These are phyloP conservation scores for Curvularia eragrostidis DNA, from an alignment of 2,329 filamentous ascomycete genomes.

Conservation along the genomic window DNA sequence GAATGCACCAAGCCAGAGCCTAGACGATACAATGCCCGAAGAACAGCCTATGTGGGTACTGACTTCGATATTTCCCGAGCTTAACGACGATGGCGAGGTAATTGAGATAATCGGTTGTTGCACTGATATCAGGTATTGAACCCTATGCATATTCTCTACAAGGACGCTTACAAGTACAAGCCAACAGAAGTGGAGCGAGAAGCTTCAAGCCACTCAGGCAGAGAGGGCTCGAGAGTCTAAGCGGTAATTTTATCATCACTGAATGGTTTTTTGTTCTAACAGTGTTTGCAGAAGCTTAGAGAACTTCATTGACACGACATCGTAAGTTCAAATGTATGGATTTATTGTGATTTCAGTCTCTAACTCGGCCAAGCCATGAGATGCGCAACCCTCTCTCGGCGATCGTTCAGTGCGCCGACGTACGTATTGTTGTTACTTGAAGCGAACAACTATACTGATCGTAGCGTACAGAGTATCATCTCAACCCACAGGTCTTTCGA, in stretches of 20 bases:
- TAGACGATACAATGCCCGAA: slow-evolving; percentile 18
- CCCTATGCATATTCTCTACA: not conserved
- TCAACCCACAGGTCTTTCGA: slow-evolving; percentile 17
- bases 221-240: slow-evolving; percentile 30
- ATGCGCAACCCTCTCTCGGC: slow-evolving; percentile 55
- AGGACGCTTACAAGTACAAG: slow-evolving; percentile 11
- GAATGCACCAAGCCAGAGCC: slow-evolving; percentile 27
- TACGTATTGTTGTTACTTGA: slow-evolving; percentile 30
- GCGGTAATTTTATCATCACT: slow-evolving; percentile 1
- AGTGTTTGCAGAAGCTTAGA: slow-evolving; percentile 18
- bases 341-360: not conserved
- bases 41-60: slow-evolving; percentile 40
- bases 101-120: slow-evolving; percentile 44
- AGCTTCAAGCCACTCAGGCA: slow-evolving; percentile 38
- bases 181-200: slow-evolving; percentile 47
- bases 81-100: slow-evolving; percentile 31
- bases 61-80: slow-evolving; percentile 39
- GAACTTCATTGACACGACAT: slow-evolving; percentile 47
- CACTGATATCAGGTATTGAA: slow-evolving; percentile 43
- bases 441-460: not conserved
- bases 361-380: slow-evolving; percentile 38
- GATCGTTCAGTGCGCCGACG: slow-evolving; percentile 54
- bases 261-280: not conserved
- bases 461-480: slow-evolving; percentile 23
- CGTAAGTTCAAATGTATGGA: slow-evolving; percentile 2